A percentile compares a stretch with the other conserved stretches of the same genome.
These are phyloP conservation scores for Zangia roseola DNA, from an alignment of 768 basidiomycete species.

Conservation along the genomic window DNA sequence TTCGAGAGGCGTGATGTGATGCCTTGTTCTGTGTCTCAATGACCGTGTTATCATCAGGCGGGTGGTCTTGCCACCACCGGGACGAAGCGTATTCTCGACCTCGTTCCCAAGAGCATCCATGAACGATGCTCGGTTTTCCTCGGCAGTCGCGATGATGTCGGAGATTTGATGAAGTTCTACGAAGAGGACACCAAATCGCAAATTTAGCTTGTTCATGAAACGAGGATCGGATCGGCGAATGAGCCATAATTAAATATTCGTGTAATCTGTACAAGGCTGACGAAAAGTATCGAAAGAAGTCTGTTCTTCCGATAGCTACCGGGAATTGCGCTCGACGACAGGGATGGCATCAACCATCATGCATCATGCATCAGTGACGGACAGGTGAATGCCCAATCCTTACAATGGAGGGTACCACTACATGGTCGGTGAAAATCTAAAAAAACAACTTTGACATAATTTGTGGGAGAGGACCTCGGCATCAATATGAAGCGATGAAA, in stretches of 20 bases:
- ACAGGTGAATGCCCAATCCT: too few relatives aligned
- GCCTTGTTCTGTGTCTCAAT: neutral
- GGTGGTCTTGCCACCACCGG: constrained; percentile 97
- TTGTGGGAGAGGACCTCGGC: too few relatives aligned
- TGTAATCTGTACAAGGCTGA: constrained; percentile 5
- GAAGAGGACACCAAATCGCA: constrained; percentile 34
- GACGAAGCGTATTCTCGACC: constrained; percentile 88
- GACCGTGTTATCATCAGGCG: constrained; percentile 56
- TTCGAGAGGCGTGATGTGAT: neutral
- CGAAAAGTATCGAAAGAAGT: neutral
- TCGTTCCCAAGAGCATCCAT: constrained; percentile 83
- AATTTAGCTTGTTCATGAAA: constrained; percentile 1
- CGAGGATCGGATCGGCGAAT: neutral
- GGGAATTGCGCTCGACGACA: neutral
- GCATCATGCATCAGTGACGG: too few relatives aligned
- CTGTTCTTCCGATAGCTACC: too few relatives aligned
- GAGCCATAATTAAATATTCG: neutral
- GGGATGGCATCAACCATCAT: too few relatives aligned
- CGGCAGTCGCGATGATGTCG: constrained; percentile 90
- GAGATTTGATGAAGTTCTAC: constrained; percentile 88
- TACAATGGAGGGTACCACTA: too few relatives aligned
- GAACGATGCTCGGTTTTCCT: constrained; percentile 92
- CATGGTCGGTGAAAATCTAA: too few relatives aligned
- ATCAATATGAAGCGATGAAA: neutral
- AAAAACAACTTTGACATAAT: too few relatives aligned